Evolutionary conservation across 2,329 filamentous ascomycete genomes (phyloP), one percentile per base, ranked within the genome.

Genomic region (Sphaceloma murrayae): DNA sequence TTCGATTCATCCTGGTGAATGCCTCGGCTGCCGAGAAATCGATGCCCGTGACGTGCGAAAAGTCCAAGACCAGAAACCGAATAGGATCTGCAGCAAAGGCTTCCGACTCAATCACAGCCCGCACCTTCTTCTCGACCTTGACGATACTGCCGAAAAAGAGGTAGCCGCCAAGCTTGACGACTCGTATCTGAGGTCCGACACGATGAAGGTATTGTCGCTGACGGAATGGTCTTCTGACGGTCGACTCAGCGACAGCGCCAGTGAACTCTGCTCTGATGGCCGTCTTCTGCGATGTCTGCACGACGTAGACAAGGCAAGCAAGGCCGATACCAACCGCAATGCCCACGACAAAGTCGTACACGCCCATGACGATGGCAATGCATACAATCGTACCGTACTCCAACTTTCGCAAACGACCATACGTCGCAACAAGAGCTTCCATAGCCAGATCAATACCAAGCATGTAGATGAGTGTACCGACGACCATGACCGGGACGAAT

Each of bases 61-160:
- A 74, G 58, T 98, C 91, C 29, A 98, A 70, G 13, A 98, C 77
- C 31, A 98, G 70, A 59, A 87, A 98, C 52, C 85, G 82, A 58
- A 96, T 91, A 0, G 89, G 87, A 43, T 80, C 75, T 51, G 77
- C 69, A 18, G 70, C 68, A 58, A 95, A 96, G 2, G 79, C 75
- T 49, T 89, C 80, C 21, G 94, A 86, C 19, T 88, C 80, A 34
- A 96, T 80, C 22, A 96, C 67, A 3, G 73, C 77, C 16, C 88
- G 77, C 49, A 96, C 88, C 51, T 82, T 82, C 50, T 85, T 83
- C 62, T 98, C 91, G 0, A 98, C 89, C 36, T 85, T 86, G 43
- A 95, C 89, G 52, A 98, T 94, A 2, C 88, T 96, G 11, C 91
- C 91, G 54, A 98, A 98, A 69, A 98, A 98, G n/a, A 98, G 75